phyloP scores from a whole-genome alignment of 768 basidiomycete species.

The Lentinula guzmanii region DNA sequence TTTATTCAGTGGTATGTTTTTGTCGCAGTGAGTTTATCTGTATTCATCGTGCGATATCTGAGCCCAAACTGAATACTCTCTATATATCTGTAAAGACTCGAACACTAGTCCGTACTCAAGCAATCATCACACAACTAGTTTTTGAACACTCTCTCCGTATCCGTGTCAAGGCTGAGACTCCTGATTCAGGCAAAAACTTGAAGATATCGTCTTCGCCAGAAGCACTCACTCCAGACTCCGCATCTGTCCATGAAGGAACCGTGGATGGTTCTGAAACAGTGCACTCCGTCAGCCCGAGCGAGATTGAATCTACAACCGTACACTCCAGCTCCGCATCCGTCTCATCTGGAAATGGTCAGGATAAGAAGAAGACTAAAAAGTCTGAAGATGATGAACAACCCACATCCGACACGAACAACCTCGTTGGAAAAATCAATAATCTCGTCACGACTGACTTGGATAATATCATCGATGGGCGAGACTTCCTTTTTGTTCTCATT shows the following conservation, averaged over 20 bases:
- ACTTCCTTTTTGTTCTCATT: constrained; percentile 27
- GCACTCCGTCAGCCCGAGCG: neutral
- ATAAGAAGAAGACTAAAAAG: neutral
- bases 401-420: constrained; percentile 30
- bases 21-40: constrained; percentile 32
- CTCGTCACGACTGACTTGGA: constrained; percentile 53
- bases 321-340: neutral
- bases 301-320: neutral
- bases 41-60: neutral
- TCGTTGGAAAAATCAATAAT: constrained; percentile 75
- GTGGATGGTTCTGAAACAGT: constrained; percentile 6
- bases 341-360: neutral
- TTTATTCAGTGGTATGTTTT: constrained; percentile 50
- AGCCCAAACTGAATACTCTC: too few species aligned
- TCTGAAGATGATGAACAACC: constrained; percentile 7
- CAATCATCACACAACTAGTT: constrained; percentile 33
- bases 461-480: constrained; percentile 19
- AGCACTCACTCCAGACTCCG: constrained; percentile 1
- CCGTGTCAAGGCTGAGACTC: constrained; percentile 46
- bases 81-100: constrained; percentile 24
- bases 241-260: neutral
- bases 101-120: constrained; percentile 40
- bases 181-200: neutral
- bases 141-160: constrained; percentile 52
- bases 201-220: neutral